Evolutionary conservation across 345 rosid species (phyloP).

Genomic region (Microthlaspi erraticum): DNA sequence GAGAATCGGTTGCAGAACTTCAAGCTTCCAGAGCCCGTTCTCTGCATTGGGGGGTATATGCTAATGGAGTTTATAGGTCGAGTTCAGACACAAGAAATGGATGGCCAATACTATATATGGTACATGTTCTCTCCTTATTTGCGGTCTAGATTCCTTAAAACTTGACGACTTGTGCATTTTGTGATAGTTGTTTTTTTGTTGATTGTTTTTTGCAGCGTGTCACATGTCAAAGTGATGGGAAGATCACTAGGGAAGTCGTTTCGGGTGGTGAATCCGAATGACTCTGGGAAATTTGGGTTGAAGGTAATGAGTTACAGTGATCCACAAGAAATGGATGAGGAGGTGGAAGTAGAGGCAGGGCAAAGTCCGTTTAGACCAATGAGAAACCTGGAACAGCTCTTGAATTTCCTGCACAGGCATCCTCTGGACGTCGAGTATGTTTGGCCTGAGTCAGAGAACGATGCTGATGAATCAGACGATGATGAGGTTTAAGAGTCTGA

Average conservation of each 20-base stretch:
- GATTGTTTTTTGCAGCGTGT: constrained; percentile 61
- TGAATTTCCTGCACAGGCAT: constrained; percentile 54
- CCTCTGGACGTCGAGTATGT: constrained; percentile 47
- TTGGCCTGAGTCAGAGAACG: constrained; percentile 55
- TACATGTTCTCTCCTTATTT: constrained; percentile 35
- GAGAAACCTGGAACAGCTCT: constrained; percentile 56
- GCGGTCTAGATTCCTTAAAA: neutral
- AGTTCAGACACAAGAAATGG: constrained; percentile 83
- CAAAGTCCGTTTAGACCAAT: constrained; percentile 34
- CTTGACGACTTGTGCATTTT: constrained; percentile 13
- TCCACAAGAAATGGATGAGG: constrained; percentile 42
- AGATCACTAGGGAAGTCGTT: constrained; percentile 63
- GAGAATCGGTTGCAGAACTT: constrained; percentile 73
- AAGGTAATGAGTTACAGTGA: constrained; percentile 51
- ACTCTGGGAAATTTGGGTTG: constrained; percentile 57
- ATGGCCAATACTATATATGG: constrained; percentile 88
- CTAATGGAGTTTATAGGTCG: constrained; percentile 86
- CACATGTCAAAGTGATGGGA: constrained; percentile 71
- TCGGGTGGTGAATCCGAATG: constrained; percentile 50
- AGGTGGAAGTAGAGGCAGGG: constrained; percentile 14
- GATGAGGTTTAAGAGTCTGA: constrained; percentile 55
- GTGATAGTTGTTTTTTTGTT: constrained; percentile 3
- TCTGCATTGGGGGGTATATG: constrained; percentile 84
- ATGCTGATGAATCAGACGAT: constrained; percentile 56
- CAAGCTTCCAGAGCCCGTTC: constrained; percentile 84